Conservation (phyloP, 139 green algal species). For the Micromonas pusilla region DNA sequence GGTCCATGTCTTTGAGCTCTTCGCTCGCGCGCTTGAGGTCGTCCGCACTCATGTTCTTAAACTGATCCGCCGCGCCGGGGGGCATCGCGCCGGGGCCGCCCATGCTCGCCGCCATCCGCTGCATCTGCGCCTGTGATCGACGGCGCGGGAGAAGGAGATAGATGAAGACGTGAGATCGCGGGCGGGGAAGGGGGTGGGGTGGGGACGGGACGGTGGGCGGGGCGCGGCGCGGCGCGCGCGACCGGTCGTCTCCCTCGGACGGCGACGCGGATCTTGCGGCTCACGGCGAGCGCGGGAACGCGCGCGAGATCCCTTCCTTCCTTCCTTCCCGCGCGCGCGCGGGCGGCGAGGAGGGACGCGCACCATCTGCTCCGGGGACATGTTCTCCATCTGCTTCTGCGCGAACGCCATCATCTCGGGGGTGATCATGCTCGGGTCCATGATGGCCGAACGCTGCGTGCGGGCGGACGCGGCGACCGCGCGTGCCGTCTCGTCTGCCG, state of each 20-base stretch:
- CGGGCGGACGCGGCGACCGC: background rate
- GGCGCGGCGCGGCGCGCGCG: too few relatives aligned
- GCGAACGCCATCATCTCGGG: constrained; percentile 26
- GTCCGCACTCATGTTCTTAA: constrained; percentile 28
- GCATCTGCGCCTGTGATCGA: constrained; percentile 9
- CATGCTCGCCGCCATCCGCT: constrained; percentile 21
- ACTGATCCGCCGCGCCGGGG: constrained; percentile 13
- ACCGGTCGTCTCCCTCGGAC: too few relatives aligned
- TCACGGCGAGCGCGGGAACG: too few relatives aligned
- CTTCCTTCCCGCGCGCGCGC: too few relatives aligned
- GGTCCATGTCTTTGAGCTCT: constrained; percentile 20
- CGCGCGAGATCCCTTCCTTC: too few relatives aligned
- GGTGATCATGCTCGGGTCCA: constrained; percentile 26
- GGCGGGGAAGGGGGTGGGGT: too few relatives aligned
- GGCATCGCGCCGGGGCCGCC: constrained; percentile 6
- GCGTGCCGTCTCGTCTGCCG: background rate
- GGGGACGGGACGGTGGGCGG: too few relatives aligned
- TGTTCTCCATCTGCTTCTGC: constrained; percentile 28
- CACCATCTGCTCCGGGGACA: constrained; percentile 29
- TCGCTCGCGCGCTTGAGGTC: constrained; percentile 1
- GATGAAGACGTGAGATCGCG: background rate
- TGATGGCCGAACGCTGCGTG: background rate
- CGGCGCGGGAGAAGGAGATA: too few relatives aligned
- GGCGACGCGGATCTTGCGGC: too few relatives aligned
- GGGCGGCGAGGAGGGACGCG: background rate